phyloP scores from a whole-genome alignment of 768 basidiomycete species.

The Grammothele lineata region DNA sequence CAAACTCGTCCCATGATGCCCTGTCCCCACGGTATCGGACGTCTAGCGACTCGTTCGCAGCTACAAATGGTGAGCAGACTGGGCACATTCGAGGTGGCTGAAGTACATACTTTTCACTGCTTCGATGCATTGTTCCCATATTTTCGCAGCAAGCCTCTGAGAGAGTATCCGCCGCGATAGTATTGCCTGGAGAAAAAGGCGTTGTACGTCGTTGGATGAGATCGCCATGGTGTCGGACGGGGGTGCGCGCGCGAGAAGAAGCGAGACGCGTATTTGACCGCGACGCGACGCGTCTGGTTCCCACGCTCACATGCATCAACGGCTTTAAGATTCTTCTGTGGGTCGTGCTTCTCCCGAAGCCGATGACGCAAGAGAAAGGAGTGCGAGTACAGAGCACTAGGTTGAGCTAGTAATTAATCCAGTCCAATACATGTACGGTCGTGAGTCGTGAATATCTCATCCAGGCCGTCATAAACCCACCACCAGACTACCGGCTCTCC shows the following conservation, averaged over 20 bases:
- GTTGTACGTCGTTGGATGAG: slow-evolving; percentile 59
- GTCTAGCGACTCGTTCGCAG: slow-evolving; percentile 45
- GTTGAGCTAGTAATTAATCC: background rate
- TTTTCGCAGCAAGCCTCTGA: slow-evolving; percentile 53
- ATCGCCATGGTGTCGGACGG: slow-evolving; percentile 35
- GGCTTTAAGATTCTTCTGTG: no score
- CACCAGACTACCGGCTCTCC: background rate
- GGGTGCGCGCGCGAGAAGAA: slow-evolving; percentile 1
- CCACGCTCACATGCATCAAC: slow-evolving; percentile 2
- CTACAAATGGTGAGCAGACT: background rate
- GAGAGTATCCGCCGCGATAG: slow-evolving; percentile 68
- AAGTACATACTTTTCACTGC: slow-evolving; percentile 56
- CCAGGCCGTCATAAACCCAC: background rate
- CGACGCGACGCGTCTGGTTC: slow-evolving; percentile 19
- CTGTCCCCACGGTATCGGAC: slow-evolving; percentile 38
- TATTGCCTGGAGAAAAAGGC: slow-evolving; percentile 76
- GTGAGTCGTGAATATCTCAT: background rate
- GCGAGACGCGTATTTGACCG: slow-evolving; percentile 20
- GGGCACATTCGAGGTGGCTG: background rate
- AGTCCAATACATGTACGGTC: background rate
- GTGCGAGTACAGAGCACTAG: no score
- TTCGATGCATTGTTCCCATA: slow-evolving; percentile 66
- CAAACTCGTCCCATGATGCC: slow-evolving; percentile 56
- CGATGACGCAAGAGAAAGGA: no score
- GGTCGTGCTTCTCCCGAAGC: no score